phyloP scores from a whole-genome alignment of 2,329 filamentous ascomycete species.

The Lomentospora prolificans region DNA sequence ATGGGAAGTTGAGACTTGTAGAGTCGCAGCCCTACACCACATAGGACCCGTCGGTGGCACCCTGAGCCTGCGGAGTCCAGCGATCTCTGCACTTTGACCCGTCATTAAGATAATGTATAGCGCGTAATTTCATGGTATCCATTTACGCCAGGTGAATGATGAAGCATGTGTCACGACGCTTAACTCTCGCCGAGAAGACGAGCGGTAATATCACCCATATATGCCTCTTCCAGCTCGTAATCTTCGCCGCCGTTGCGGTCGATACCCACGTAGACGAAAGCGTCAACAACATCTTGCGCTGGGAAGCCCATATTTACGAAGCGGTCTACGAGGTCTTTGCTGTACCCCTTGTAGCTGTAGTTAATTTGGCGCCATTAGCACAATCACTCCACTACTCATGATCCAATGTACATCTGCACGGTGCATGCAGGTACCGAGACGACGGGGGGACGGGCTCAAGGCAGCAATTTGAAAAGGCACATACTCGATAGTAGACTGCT shows the following conservation, averaged over 20 bases:
- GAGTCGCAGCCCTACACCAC: background rate
- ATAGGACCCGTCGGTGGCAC: too few relatives aligned
- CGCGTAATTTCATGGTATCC: background rate
- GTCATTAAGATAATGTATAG: background rate
- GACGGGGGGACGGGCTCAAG: background rate
- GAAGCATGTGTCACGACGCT: too few relatives aligned
- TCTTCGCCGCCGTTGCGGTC: constrained; percentile 68
- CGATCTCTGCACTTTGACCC: background rate
- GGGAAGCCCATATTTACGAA: constrained; percentile 91
- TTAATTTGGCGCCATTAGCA: too few relatives aligned
- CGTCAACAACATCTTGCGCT: constrained; percentile 73
- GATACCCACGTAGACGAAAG: constrained; percentile 74
- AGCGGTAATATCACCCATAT: constrained; percentile 83
- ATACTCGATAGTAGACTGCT: constrained; percentile 15
- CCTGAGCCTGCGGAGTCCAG: too few relatives aligned
- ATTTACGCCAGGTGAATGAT: background rate
- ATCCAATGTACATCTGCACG: too few relatives aligned
- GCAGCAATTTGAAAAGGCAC: background rate
- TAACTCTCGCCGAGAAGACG: constrained; percentile 70
- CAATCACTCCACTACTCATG: too few relatives aligned
- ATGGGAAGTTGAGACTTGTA: background rate
- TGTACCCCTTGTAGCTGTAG: constrained; percentile 74
- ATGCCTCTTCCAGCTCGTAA: constrained; percentile 80
- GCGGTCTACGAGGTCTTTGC: constrained; percentile 68
- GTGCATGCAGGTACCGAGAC: too few relatives aligned